Evolutionary conservation across 495 filamentous ascomycete species (phyloP), one percentile per base, ranked within the genome.

Genomic region (Terfezia claveryi): DNA sequence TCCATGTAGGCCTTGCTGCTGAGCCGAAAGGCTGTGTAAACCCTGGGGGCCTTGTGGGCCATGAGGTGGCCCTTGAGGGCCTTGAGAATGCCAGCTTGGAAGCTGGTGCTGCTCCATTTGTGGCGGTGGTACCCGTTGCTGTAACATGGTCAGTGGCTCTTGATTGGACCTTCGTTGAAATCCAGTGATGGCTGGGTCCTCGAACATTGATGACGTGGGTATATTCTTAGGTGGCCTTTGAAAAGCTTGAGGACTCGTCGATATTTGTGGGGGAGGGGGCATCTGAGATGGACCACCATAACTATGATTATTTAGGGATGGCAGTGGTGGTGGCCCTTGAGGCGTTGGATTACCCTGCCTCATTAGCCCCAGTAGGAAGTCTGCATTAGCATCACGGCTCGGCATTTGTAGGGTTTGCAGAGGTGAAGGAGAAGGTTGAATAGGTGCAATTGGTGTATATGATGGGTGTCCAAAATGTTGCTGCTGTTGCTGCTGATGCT

Each of bases 231-330:
- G 50, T 12, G 16, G 54, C 41, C 63, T 59, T 23, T 61, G 56
- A 27, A 63, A 66, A 41, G 56, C 57, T 10, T 64, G 60, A 46
- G 59, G 61, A 20, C 63, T 65, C 36, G 63, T 65, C 20, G 64
- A 66, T 17, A 66, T 62, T 36, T 59, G 63, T 36, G 63, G 63
- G 10, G 63, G 63, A 0, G 63, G 63, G 4, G 63, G 63, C 63
- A 66, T 66, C 56, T 65, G 63, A n/a, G 63, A 66, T 11, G 63
- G 60, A 1, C 63, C 63, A 17, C 63, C 63, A 57, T 65, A 66
- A 37, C 59, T 58, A 17, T 46, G 41, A 20, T 59, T 58, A 49
- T 64, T 63, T 37, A 65, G 27, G 16, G 56, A 59, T 10, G 57
- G 61, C 17, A 62, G 50, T 5, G n/a, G 57, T 37, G 50, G 56